phyloP scores from a whole-genome alignment of 805 yeast species.

The Yarrowia sp. region DNA sequence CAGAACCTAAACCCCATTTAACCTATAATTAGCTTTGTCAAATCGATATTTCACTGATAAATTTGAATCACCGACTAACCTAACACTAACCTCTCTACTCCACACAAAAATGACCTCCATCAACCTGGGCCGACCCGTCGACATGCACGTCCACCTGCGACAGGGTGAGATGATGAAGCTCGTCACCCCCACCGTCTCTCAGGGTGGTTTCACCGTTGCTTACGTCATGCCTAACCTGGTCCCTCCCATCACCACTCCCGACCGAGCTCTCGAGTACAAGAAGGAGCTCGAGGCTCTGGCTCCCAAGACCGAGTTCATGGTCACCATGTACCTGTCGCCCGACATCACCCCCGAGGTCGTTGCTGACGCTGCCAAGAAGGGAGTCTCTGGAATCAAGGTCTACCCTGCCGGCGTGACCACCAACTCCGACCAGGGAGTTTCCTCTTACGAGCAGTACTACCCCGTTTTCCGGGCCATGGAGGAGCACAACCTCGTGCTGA shows the following conservation, averaged over 20 bases:
- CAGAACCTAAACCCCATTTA: conserved; percentile 10
- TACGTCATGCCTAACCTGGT: conserved; percentile 95
- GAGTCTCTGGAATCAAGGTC: conserved; percentile 88
- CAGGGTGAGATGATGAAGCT: conserved; percentile 93
- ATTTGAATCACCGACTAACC: neutral
- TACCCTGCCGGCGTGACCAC: conserved; percentile 99
- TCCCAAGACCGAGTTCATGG: conserved; percentile 84
- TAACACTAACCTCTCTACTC: conserved; percentile 1
- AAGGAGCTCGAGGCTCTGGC: conserved; percentile 65
- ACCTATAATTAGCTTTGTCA: neutral
- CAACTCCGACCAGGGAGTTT: conserved; percentile 87
- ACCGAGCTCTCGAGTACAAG: conserved; percentile 74
- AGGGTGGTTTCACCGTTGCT: conserved; percentile 91
- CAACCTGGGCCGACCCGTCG: conserved; percentile 56
- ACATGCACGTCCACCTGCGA: conserved; percentile 95
- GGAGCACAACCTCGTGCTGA: conserved; percentile 74
- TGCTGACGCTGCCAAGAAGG: conserved; percentile 72
- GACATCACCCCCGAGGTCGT: conserved; percentile 87
- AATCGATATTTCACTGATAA: conserved; percentile 1
- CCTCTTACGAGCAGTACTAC: conserved; percentile 86
- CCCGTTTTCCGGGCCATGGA: conserved; percentile 92
- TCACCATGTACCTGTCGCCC: conserved; percentile 84
- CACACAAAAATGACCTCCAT: conserved; percentile 41
- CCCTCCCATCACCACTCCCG: conserved; percentile 87
- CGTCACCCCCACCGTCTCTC: conserved; percentile 85